These are phyloP conservation scores for Scedosporium minutisporum DNA, from an alignment of 2,329 filamentous ascomycete genomes.

Conservation along the genomic window DNA sequence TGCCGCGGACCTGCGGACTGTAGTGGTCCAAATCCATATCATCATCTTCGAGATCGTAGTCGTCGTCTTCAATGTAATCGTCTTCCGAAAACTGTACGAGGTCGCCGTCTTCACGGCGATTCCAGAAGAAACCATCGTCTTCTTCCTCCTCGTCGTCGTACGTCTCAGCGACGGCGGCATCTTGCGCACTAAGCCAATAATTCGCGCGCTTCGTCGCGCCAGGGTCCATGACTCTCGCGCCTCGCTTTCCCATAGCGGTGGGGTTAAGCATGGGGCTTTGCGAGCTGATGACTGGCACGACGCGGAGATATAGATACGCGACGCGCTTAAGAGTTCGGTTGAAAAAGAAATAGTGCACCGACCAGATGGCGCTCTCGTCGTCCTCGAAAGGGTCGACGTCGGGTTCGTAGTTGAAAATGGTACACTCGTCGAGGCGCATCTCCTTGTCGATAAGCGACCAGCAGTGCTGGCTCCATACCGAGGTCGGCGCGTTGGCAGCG, in stretches of 20 bases:
- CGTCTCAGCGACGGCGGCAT: constrained; percentile 36
- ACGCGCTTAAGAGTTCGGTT: constrained; percentile 87
- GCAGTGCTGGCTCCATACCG: constrained; percentile 78
- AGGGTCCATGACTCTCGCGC: not conserved
- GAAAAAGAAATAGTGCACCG: constrained; percentile 95
- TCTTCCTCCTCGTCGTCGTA: constrained; percentile 38
- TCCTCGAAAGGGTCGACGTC: constrained; percentile 85
- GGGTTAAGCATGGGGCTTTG: constrained; percentile 44
- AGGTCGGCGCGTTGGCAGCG: constrained; percentile 33
- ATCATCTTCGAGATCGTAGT: constrained; percentile 34
- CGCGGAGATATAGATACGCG: constrained; percentile 85
- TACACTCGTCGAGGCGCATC: constrained; percentile 84
- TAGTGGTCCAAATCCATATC: constrained; percentile 28
- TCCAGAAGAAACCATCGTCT: constrained; percentile 45
- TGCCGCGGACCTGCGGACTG: constrained; percentile 38
- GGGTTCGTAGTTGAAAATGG: constrained; percentile 80
- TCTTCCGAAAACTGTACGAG: constrained; percentile 44
- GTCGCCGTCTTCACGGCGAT: constrained; percentile 48
- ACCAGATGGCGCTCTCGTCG: constrained; percentile 91
- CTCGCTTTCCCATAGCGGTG: constrained; percentile 5
- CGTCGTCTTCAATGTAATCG: constrained; percentile 36
- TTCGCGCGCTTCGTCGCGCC: constrained; percentile 57
- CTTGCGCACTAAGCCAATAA: constrained; percentile 75
- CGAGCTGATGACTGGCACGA: constrained; percentile 65
- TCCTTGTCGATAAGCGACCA: constrained; percentile 91